Percentiles rank a stretch among this genome's conserved stretches.
Conservation (phyloP, 2,329 filamentous ascomycete genomes). For the Diaporthe sp. region DNA sequence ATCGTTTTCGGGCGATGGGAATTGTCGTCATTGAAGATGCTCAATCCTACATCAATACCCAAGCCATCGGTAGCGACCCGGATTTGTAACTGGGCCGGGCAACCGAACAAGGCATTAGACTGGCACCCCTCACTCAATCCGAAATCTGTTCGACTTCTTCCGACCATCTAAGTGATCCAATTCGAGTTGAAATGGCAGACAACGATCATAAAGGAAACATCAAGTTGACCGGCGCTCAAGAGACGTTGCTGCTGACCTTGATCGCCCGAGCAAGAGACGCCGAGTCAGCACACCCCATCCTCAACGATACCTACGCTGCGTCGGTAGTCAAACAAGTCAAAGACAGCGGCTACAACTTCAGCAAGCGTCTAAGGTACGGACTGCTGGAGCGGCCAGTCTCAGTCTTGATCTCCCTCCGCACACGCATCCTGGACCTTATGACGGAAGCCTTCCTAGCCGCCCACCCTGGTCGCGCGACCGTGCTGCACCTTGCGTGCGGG, state of each 20-base stretch:
- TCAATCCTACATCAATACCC: background rate
- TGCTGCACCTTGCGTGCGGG: constrained; percentile 21
- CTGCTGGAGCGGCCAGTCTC: background rate
- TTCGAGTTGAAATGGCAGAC: background rate
- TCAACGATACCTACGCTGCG: constrained; percentile 1
- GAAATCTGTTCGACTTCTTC: background rate
- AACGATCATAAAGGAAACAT: background rate
- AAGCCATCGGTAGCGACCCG: background rate
- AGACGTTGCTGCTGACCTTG: background rate
- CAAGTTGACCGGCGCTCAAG: background rate
- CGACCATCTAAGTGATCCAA: accelerated
- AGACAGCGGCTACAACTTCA: background rate
- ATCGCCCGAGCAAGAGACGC: background rate
- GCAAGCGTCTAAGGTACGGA: background rate
- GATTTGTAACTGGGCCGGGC: too few relatives aligned
- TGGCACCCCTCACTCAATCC: background rate
- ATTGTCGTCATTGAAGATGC: background rate
- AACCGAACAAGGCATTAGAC: too few relatives aligned
- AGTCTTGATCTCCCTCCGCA: background rate
- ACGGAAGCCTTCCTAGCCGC: background rate
- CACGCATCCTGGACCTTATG: constrained; percentile 10
- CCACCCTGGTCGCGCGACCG: background rate
- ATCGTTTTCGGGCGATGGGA: background rate
- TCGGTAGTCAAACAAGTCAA: constrained; percentile 5
- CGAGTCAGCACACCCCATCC: background rate